Conservation (phyloP, 306 rosid genomes). For the Boehmeria nivea region DNA sequence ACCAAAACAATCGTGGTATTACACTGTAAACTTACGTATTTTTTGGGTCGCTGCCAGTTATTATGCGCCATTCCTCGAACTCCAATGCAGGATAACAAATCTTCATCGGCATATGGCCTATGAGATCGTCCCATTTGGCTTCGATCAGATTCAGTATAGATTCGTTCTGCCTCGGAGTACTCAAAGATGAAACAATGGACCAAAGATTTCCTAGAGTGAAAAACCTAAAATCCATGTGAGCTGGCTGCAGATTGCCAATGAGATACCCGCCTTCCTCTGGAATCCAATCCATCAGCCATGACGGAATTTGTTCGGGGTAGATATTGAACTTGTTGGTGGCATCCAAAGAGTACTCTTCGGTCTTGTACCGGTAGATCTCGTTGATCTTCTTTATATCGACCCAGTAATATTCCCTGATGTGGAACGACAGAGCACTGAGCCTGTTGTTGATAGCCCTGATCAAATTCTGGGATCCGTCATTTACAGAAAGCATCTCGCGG, state of each 20-base stretch:
- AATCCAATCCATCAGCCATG: constrained; percentile 93
- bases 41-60: constrained; percentile 93
- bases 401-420: constrained; percentile 94
- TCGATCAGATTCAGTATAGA: constrained; percentile 70
- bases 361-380: constrained; percentile 92
- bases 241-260: constrained; percentile 91
- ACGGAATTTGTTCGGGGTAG: constrained; percentile 94
- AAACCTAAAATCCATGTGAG: constrained; percentile 98
- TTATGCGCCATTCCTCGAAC: constrained; percentile 84
- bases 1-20: too few relatives aligned
- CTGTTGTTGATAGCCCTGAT: constrained; percentile 76
- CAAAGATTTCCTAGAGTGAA: constrained; percentile 95
- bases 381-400: constrained; percentile 79
- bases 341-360: constrained; percentile 86
- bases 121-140: constrained; percentile 83
- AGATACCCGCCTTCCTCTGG: constrained; percentile 90
- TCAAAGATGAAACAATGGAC: constrained; percentile 82
- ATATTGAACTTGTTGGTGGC: constrained; percentile 94
- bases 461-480: constrained; percentile 61
- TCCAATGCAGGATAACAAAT: constrained; percentile 92
- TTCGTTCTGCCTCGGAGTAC: constrained; percentile 82
- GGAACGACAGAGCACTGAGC: constrained; percentile 83
- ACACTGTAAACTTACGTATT: constrained; percentile 56
- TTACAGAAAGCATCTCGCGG: constrained; percentile 60
- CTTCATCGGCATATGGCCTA: constrained; percentile 86